Evolutionary conservation across 2,329 filamentous ascomycete genomes (phyloP), one percentile per base, ranked within the genome.

Genomic region (Verticillium zaregamsianum): DNA sequence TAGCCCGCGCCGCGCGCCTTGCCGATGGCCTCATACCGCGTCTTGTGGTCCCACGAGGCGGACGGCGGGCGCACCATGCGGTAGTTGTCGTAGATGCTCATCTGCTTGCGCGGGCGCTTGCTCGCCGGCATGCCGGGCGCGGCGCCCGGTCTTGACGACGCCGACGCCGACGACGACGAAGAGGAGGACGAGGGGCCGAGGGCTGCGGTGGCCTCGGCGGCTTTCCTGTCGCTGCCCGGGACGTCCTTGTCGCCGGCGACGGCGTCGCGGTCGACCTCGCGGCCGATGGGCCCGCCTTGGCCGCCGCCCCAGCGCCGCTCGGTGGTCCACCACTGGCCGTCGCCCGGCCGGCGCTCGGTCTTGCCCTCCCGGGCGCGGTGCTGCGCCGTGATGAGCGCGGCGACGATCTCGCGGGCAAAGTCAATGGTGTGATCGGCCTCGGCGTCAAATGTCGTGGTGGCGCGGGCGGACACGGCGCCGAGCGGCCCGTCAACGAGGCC

Each of bases 291-390:
- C 0, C 86, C 86, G 35, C 86, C 86, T 9, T 81, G 69, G 3
- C 85, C 86, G 56, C 86, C 86, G 59, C 86, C 86, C 86, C 86
- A 89, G 61, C 86, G 81, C 37, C 79, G 82, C 67, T 79, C 80
- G 8, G 79, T 81, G 0, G 85, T 79, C 86, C 86, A 89, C 86
- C 86, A 89, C 63, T 82, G 76, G 20, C 77, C 82, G 59, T 86
- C 79, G 2, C 86, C 86, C 61, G 87, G 80, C 0, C 82, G 78
- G 58, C 77, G 78, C 71, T 89, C 87, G 0, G 72, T 72, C 61
- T 79, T 82, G 35, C 83, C 83, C 65, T 88, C 80, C 15, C 86
- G 83, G 12, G 81, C 79, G 20, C 87, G 83, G 64, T 89, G 86
- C 69, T 90, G 87, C 0, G 87, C 87, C 8, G 86, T 86, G 56